A percentile compares a stretch with the other conserved stretches of the same genome.
These are phyloP conservation scores for Exserohilum turcica DNA, from an alignment of 2,329 filamentous ascomycete genomes.

Conservation along the genomic window DNA sequence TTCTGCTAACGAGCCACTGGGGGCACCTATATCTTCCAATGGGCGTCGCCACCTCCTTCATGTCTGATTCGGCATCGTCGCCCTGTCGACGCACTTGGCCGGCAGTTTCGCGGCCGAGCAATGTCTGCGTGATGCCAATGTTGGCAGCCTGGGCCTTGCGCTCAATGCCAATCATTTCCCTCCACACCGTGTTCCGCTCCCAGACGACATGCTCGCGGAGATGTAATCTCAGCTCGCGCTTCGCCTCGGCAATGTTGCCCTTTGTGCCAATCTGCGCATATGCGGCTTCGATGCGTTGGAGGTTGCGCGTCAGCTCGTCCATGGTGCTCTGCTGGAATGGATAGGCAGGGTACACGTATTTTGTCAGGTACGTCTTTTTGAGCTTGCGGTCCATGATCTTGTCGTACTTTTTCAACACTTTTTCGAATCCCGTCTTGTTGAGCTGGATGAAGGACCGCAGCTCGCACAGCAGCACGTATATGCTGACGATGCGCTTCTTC, in stretches of 20 bases:
- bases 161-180: conserved; percentile 98
- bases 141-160: conserved; percentile 92
- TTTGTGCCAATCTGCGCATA: conserved; percentile 84
- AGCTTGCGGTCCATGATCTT: conserved; percentile 88
- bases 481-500: conserved; percentile 85
- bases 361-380: conserved; percentile 75
- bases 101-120: conserved; percentile 76
- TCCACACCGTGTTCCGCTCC: conserved; percentile 98
- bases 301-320: conserved; percentile 70
- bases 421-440: conserved; percentile 94
- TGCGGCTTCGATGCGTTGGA: conserved; percentile 73
- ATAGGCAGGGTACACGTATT: conserved; percentile 76
- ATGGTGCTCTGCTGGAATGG: conserved; percentile 79
- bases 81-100: conserved; percentile 78
- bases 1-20: conserved; percentile 80
- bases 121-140: conserved; percentile 75
- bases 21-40: conserved; percentile 78
- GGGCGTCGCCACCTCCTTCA: conserved; percentile 77
- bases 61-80: conserved; percentile 71
- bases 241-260: conserved; percentile 76
- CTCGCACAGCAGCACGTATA: conserved; percentile 93
- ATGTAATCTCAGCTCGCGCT: conserved; percentile 85
- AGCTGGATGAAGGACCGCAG: conserved; percentile 95
- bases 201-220: conserved; percentile 96
- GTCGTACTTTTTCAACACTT: conserved; percentile 98